phyloP scores from a whole-genome alignment of 2,329 filamentous ascomycete species.

The Tolypocladium ovalisporum region DNA sequence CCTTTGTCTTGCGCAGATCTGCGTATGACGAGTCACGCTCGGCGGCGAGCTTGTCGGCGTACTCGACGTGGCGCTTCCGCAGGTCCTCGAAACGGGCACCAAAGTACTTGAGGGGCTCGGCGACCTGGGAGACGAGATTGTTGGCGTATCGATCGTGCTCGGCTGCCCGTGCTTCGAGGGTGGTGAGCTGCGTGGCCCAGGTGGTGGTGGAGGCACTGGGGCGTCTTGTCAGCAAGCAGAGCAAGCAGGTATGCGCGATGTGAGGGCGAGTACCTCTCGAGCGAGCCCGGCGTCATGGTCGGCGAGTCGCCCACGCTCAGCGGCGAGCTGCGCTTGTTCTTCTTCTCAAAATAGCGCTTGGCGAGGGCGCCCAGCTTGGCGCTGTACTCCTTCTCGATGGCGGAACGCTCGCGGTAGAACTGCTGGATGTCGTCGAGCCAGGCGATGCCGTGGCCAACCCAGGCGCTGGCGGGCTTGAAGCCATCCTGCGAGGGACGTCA shows the following conservation, averaged over 20 bases:
- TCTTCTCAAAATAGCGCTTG: constrained; percentile 97
- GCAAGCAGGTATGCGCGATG: neutral
- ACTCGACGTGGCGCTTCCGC: constrained; percentile 82
- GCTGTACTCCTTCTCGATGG: constrained; percentile 94
- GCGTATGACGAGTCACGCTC: constrained; percentile 77
- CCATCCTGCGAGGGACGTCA: constrained; percentile 56
- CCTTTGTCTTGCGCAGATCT: constrained; percentile 82
- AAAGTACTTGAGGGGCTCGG: constrained; percentile 73
- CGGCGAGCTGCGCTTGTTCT: constrained; percentile 76
- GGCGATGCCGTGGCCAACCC: constrained; percentile 78
- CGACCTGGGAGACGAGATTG: constrained; percentile 68
- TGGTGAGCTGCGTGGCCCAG: constrained; percentile 88
- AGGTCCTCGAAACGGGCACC: constrained; percentile 75
- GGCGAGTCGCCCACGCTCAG: constrained; percentile 92
- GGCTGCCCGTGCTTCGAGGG: constrained; percentile 74
- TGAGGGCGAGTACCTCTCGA: constrained; percentile 56
- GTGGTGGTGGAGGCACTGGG: constrained; percentile 83
- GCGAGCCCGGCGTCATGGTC: constrained; percentile 82
- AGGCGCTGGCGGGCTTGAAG: constrained; percentile 89
- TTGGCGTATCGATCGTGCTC: constrained; percentile 82
- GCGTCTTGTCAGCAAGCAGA: constrained; percentile 11
- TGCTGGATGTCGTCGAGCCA: constrained; percentile 97
- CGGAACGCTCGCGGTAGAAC: constrained; percentile 91
- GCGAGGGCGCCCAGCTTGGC: constrained; percentile 77
- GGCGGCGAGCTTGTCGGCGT: constrained; percentile 76